phyloP scores from a whole-genome alignment of 768 basidiomycete species.

The Gymnopilus dilepis region DNA sequence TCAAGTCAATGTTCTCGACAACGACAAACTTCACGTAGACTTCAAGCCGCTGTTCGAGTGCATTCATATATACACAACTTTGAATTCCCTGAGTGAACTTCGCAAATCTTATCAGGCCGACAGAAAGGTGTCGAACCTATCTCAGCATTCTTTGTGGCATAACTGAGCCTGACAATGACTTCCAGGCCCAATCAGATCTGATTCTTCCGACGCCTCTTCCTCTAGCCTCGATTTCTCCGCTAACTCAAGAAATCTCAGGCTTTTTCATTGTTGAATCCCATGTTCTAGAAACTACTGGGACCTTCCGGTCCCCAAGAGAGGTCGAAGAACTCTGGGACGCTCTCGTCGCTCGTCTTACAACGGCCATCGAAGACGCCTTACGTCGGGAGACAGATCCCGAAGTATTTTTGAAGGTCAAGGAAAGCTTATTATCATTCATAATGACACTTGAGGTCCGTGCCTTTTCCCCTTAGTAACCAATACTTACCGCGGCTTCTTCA shows the following conservation, averaged over 20 bases:
- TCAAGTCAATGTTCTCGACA: constrained; percentile 91
- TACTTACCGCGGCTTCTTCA: constrained; percentile 34
- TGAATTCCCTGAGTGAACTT: constrained; percentile 90
- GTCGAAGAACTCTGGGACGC: constrained; percentile 96
- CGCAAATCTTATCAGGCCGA: constrained; percentile 96
- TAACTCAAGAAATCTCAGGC: constrained; percentile 93
- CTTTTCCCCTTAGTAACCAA: background rate
- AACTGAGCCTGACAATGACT: background rate
- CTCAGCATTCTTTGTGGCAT: constrained; percentile 11
- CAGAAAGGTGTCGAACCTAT: constrained; percentile 64
- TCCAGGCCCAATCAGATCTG: constrained; percentile 93
- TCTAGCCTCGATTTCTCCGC: constrained; percentile 65
- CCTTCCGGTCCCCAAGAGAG: constrained; percentile 89
- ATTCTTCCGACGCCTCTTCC: constrained; percentile 83
- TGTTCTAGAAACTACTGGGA: constrained; percentile 86
- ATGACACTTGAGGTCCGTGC: constrained; percentile 85
- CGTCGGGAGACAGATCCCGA: constrained; percentile 80
- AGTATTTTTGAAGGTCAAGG: constrained; percentile 82
- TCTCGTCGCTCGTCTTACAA: constrained; percentile 74
- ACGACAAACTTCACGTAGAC: constrained; percentile 86
- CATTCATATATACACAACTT: constrained; percentile 93
- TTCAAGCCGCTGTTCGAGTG: constrained; percentile 96
- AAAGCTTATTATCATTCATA: constrained; percentile 81
- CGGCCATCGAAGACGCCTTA: constrained; percentile 75
- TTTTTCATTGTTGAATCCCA: constrained; percentile 97